These are phyloP conservation scores for Suaeda aralocaspica DNA, from an alignment of 148 eudicot genomes.

Conservation along the genomic window DNA sequence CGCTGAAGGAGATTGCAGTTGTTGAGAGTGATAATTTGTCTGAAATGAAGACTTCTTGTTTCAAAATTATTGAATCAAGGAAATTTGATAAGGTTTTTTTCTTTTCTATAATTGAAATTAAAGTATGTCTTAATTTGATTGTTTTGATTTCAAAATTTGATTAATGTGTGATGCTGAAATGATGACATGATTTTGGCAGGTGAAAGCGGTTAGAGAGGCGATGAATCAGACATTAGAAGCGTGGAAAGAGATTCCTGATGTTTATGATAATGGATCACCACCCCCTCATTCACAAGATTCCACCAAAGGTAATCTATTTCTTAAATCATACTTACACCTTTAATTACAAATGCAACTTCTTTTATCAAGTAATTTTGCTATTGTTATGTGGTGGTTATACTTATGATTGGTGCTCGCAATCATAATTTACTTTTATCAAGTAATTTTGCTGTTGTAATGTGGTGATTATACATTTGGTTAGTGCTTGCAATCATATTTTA, in stretches of 20 bases:
- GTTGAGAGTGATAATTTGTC: constrained; percentile 50
- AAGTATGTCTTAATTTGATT: background rate
- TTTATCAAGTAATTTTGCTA: no score
- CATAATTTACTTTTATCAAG: no score
- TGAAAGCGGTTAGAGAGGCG: constrained; percentile 82
- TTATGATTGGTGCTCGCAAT: no score
- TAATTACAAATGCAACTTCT: no score
- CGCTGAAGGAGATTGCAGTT: constrained; percentile 53
- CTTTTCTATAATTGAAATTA: background rate
- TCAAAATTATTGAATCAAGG: constrained; percentile 74
- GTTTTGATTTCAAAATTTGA: constrained; percentile 10
- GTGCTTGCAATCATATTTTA: no score
- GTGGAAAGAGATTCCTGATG: constrained; percentile 87
- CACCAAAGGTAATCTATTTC: constrained; percentile 47
- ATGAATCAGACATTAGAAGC: constrained; percentile 67
- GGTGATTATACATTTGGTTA: no score
- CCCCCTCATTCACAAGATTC: constrained; percentile 51
- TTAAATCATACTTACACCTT: no score
- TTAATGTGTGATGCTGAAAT: constrained; percentile 11
- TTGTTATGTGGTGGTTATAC: no score
- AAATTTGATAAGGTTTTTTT: constrained; percentile 66
- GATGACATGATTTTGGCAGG: constrained; percentile 35
- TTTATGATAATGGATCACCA: constrained; percentile 50
- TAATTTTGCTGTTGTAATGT: no score
- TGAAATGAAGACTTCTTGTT: constrained; percentile 53